Percentiles rank a stretch among this genome's conserved stretches.
Evolutionary conservation across 2,329 filamentous ascomycete species (phyloP).

Genomic region (Diaporthe velutina): DNA sequence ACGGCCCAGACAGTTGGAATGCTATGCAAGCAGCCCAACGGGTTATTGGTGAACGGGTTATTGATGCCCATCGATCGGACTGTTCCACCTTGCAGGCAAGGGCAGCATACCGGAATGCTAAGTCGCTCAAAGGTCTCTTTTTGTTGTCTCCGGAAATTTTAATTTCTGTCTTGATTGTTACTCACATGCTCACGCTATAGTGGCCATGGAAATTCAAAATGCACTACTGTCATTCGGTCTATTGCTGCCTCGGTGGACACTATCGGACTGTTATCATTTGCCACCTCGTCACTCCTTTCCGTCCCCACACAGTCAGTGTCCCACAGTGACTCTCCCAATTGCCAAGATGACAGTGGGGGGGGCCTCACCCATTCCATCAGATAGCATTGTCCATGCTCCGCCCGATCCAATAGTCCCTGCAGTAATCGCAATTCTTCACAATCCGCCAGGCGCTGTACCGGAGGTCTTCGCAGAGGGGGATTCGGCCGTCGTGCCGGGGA

Average conservation of each 20-base stretch:
- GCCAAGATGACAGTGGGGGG: background rate
- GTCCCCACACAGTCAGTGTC: background rate
- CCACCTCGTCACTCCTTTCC: background rate
- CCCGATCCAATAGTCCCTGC: conserved; percentile 15
- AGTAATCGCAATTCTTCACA: background rate
- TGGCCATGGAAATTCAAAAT: background rate
- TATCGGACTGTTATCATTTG: background rate
- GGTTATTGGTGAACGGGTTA: background rate
- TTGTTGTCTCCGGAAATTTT: background rate
- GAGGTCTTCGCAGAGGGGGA: background rate
- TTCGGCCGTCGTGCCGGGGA: background rate
- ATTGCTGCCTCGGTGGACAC: background rate
- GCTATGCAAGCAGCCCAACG: background rate
- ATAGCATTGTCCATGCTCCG: background rate
- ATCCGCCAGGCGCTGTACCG: background rate
- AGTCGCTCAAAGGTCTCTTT: background rate
- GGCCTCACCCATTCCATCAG: background rate
- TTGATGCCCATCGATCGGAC: background rate
- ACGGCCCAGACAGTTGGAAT: background rate
- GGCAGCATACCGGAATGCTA: background rate
- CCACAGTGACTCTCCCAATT: background rate
- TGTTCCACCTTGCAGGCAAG: background rate
- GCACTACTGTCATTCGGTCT: background rate
- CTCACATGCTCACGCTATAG: background rate
- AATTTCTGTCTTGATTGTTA: background rate